These are phyloP conservation scores for Oxytropis ochrocephala DNA, from an alignment of 306 rosid genomes.

Conservation along the genomic window DNA sequence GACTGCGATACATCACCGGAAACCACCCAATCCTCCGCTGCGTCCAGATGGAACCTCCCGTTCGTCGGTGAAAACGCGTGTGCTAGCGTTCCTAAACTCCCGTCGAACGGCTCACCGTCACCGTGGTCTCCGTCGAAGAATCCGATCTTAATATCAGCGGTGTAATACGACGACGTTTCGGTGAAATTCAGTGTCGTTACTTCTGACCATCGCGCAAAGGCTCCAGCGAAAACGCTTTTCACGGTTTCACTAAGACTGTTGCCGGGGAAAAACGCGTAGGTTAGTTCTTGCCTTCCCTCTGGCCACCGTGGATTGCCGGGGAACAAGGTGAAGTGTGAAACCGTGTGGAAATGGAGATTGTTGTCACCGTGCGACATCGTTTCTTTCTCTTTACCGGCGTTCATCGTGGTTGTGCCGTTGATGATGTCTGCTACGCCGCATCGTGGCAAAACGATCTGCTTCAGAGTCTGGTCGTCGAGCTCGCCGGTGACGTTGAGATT, in stretches of 20 bases:
- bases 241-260: conserved; percentile 30
- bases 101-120: conserved; percentile 83
- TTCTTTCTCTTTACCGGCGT: conserved; percentile 37
- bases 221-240: conserved; percentile 46
- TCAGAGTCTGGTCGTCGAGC: conserved; percentile 47
- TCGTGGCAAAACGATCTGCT: conserved; percentile 40
- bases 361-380: neutral
- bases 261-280: conserved; percentile 52
- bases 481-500: conserved; percentile 72
- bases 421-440: conserved; percentile 74
- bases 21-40: conserved; percentile 65
- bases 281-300: conserved; percentile 30
- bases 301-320: conserved; percentile 70
- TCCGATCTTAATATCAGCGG: conserved; percentile 56
- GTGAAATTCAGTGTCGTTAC: conserved; percentile 55
- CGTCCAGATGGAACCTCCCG: conserved; percentile 69
- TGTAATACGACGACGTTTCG: neutral
- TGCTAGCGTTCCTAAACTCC: conserved; percentile 66
- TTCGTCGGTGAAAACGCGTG: conserved; percentile 85
- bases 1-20: conserved; percentile 47
- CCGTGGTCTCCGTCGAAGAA: conserved; percentile 76
- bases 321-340: conserved; percentile 57
- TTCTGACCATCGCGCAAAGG: conserved; percentile 62
- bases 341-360: conserved; percentile 43
- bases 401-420: conserved; percentile 60